Evolutionary conservation across 768 basidiomycete species (phyloP).

Genomic region (Mycena galopus): DNA sequence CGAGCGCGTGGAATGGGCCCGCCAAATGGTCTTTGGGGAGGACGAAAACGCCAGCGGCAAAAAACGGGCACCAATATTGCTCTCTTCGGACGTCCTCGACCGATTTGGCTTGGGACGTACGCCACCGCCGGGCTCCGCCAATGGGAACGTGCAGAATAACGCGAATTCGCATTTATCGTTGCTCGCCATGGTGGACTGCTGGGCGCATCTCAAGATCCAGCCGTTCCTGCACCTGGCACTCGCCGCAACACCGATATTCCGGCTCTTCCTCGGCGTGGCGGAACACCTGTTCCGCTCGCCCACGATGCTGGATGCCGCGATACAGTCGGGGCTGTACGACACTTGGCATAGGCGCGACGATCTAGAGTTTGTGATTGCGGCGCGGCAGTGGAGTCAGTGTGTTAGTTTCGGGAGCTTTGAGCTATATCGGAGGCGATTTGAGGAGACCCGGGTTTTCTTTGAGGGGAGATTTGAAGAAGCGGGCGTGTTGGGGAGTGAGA

Average conservation of each 20-base stretch:
- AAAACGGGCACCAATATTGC: slow-evolving; percentile 74
- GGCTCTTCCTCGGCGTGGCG: slow-evolving; percentile 96
- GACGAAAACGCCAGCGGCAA: slow-evolving; percentile 47
- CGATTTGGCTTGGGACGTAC: slow-evolving; percentile 83
- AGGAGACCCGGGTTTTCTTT: slow-evolving; percentile 86
- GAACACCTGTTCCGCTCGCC: slow-evolving; percentile 91
- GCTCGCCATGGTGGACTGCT: slow-evolving; percentile 98
- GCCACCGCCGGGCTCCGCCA: slow-evolving; percentile 31
- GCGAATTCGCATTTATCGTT: slow-evolving; percentile 94
- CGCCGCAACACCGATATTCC: slow-evolving; percentile 96
- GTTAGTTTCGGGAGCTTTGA: slow-evolving; percentile 94
- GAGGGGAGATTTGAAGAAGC: slow-evolving; percentile 90
- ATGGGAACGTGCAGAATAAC: slow-evolving; percentile 50
- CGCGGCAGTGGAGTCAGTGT: slow-evolving; percentile 96
- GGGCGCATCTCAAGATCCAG: slow-evolving; percentile 88
- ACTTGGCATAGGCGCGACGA: slow-evolving; percentile 89
- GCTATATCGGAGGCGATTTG: slow-evolving; percentile 85
- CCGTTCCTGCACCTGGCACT: slow-evolving; percentile 93
- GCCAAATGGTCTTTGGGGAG: slow-evolving; percentile 81
- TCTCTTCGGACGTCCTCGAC: slow-evolving; percentile 89
- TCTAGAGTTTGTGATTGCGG: slow-evolving; percentile 93
- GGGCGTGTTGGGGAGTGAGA: slow-evolving; percentile 82
- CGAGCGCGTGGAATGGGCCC: slow-evolving; percentile 78
- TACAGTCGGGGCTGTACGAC: slow-evolving; percentile 82
- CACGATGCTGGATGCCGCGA: slow-evolving; percentile 72